phyloP scores from a whole-genome alignment of 192 early-diverging fungal genomes.

The Coemansia sp. region DNA sequence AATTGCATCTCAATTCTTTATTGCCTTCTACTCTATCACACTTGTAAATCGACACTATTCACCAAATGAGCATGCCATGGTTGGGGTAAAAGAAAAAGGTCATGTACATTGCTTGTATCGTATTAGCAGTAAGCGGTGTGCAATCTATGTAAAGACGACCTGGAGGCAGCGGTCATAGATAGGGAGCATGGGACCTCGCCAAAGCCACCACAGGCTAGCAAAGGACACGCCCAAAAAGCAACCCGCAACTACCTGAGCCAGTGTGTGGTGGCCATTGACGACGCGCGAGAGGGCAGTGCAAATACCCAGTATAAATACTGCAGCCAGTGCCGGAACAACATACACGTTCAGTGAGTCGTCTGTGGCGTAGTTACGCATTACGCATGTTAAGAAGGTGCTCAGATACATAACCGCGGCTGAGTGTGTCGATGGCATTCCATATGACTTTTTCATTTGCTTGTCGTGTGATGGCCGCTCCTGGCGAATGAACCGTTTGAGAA shows the following conservation, averaged over 20 bases:
- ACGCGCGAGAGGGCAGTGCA: slow-evolving; percentile 40
- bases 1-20: background rate
- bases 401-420: slow-evolving; percentile 37
- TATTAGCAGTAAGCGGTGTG: background rate
- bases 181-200: background rate
- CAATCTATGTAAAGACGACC: background rate
- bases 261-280: slow-evolving; percentile 38
- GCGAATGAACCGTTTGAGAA: slow-evolving; percentile 34
- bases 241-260: slow-evolving; percentile 40
- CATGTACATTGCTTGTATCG: background rate
- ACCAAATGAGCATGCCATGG: background rate
- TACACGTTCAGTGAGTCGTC: background rate
- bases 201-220: slow-evolving; percentile 34
- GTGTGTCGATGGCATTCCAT: slow-evolving; percentile 53
- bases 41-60: slow-evolving; percentile 12
- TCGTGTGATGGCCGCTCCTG: slow-evolving; percentile 29
- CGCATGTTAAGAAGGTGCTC: slow-evolving; percentile 15
- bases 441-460: slow-evolving; percentile 14
- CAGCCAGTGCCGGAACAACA: background rate
- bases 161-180: slow-evolving; percentile 9
- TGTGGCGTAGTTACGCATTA: background rate
- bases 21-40: background rate
- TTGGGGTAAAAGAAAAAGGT: background rate
- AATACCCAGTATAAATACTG: background rate
- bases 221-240: slow-evolving; percentile 21